Evolutionary conservation across 306 rosid species (phyloP).

Genomic region (Parietaria judaica): DNA sequence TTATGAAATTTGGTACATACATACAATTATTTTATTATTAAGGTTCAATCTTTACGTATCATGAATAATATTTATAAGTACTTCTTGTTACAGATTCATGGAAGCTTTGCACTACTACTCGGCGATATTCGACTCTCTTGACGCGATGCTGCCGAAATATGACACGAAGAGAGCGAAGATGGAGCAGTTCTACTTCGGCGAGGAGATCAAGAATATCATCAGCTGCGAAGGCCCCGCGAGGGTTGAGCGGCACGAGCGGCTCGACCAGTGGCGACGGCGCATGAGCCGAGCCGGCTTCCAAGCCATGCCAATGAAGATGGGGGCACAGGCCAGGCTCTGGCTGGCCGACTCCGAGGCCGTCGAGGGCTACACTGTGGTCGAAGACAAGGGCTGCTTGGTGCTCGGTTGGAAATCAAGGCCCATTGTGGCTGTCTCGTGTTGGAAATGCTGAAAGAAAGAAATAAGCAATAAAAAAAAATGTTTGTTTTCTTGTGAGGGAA

Average conservation of each 20-base stretch:
- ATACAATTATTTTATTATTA: no score
- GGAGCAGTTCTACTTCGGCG: slow-evolving; percentile 85
- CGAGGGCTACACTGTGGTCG: slow-evolving; percentile 62
- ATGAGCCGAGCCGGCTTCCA: slow-evolving; percentile 88
- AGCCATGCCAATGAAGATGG: slow-evolving; percentile 53
- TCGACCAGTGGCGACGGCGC: slow-evolving; percentile 83
- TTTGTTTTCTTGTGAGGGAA: not conserved
- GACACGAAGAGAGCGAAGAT: slow-evolving; percentile 71
- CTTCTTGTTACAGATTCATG: slow-evolving; percentile 24
- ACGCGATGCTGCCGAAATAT: slow-evolving; percentile 69
- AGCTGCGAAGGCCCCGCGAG: slow-evolving; percentile 82
- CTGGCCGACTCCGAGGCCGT: slow-evolving; percentile 38
- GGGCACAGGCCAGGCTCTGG: slow-evolving; percentile 72
- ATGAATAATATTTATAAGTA: no score
- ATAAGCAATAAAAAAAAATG: not conserved
- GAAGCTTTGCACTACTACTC: slow-evolving; percentile 82
- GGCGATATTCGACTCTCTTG: slow-evolving; percentile 77
- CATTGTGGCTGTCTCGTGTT: slow-evolving; percentile 80
- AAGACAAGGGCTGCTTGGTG: slow-evolving; percentile 82
- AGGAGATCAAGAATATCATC: slow-evolving; percentile 91
- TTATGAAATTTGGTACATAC: no score
- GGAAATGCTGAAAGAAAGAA: slow-evolving; percentile 58
- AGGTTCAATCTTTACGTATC: no score
- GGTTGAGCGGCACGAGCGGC: slow-evolving; percentile 89
- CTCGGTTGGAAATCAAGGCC: slow-evolving; percentile 92